phyloP scores from a whole-genome alignment of 2,329 filamentous ascomycete species.

The Lachnellula cervina region DNA sequence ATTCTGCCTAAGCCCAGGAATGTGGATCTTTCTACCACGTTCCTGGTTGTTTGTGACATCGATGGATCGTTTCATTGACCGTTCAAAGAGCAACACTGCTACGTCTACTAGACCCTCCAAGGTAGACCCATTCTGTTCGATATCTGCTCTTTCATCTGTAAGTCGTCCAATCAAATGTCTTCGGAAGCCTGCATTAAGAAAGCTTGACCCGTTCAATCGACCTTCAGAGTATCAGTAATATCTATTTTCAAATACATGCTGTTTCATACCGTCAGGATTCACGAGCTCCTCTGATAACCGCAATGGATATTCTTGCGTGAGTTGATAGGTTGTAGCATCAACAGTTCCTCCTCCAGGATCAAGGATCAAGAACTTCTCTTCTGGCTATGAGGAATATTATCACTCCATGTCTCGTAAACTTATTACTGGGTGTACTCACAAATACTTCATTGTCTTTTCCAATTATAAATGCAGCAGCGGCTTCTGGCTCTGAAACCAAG shows the following conservation, averaged over 20 bases:
- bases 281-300: slow-evolving; percentile 20
- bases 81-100: slow-evolving; percentile 11
- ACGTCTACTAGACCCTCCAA: slow-evolving; percentile 9
- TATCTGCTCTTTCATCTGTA: slow-evolving; percentile 2
- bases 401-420: neutral
- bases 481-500: slow-evolving; percentile 21
- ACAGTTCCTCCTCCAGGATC: slow-evolving; percentile 28
- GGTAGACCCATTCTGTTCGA: slow-evolving; percentile 7
- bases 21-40: neutral
- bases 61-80: slow-evolving; percentile 4
- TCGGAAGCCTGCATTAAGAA: slow-evolving; percentile 13
- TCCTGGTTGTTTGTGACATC: neutral
- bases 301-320: slow-evolving; percentile 18
- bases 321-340: slow-evolving; percentile 25
- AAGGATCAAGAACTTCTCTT: slow-evolving; percentile 22
- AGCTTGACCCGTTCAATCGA: slow-evolving; percentile 12
- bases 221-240: slow-evolving; percentile 1
- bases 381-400: slow-evolving; percentile 3
- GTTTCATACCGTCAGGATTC: slow-evolving; percentile 14
- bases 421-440: neutral
- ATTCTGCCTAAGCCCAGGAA: slow-evolving; percentile 1
- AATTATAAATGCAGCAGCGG: slow-evolving; percentile 5
- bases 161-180: slow-evolving; percentile 6
- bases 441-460: slow-evolving; percentile 3
- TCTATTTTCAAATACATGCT: neutral